Conservation (phyloP, 1,284 basidiomycete genomes). For the Puccinia hordei region DNA sequence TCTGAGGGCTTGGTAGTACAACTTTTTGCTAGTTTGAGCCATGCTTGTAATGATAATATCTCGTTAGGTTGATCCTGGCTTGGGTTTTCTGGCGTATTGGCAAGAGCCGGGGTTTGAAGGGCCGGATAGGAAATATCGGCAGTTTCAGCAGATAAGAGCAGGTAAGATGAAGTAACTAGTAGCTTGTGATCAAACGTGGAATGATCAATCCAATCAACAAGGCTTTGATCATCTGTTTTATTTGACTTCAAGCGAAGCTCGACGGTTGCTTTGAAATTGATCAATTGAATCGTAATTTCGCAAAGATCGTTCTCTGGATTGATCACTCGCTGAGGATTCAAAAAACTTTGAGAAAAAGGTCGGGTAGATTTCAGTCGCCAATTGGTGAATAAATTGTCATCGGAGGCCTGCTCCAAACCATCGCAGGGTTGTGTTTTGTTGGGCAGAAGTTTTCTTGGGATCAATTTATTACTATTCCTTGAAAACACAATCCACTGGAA, state of each 20-base stretch:
- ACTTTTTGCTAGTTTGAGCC: conserved; percentile 11
- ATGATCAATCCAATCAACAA: conserved; percentile 4
- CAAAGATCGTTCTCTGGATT: conserved; percentile 13
- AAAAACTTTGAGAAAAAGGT: background rate
- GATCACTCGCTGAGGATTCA: background rate
- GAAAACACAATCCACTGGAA: background rate
- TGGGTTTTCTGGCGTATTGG: background rate
- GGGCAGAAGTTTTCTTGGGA: no score
- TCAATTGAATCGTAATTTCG: conserved; percentile 25
- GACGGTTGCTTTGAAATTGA: conserved; percentile 28
- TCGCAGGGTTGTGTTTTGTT: no score
- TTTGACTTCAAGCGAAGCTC: background rate
- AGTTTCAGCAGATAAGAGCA: conserved; percentile 1
- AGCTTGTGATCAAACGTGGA: conserved; percentile 10
- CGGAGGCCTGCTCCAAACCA: conserved; percentile 10
- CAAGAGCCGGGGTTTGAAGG: conserved; percentile 1
- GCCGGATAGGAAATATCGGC: conserved; percentile 2
- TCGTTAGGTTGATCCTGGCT: background rate
- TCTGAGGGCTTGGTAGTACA: background rate
- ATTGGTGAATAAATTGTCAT: conserved; percentile 34
- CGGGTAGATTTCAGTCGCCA: conserved; percentile 31
- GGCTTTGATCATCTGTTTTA: background rate
- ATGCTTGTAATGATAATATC: background rate
- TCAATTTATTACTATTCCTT: background rate
- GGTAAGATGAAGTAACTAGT: conserved; percentile 14